Evolutionary conservation across 2,329 filamentous ascomycete genomes (phyloP).

Genomic region (Sporothrix luriei): DNA sequence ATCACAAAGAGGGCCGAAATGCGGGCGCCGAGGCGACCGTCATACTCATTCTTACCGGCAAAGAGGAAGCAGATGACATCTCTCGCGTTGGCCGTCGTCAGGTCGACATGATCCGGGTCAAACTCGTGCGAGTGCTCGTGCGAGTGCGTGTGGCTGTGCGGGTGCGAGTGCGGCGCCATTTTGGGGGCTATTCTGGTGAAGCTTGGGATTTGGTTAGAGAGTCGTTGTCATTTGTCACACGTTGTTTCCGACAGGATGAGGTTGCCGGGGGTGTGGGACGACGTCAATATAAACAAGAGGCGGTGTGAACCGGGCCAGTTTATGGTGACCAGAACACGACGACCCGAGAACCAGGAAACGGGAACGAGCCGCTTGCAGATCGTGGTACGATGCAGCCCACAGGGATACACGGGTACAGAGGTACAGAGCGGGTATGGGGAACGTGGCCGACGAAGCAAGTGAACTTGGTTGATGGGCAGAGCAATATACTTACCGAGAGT

Average conservation of each 20-base stretch:
- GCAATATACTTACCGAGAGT: constrained; percentile 11
- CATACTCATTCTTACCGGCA: constrained; percentile 53
- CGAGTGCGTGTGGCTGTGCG: too few species aligned
- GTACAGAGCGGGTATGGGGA: neutral
- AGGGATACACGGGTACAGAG: constrained; percentile 5
- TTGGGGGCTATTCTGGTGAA: neutral
- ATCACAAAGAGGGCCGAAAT: constrained; percentile 78
- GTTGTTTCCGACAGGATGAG: neutral
- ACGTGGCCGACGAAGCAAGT: neutral
- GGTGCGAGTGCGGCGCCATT: constrained; percentile 29
- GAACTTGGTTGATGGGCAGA: neutral
- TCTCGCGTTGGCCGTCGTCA: constrained; percentile 47
- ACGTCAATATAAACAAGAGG: neutral
- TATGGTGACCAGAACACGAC: neutral
- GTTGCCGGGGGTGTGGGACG: neutral
- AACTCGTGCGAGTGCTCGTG: too few species aligned
- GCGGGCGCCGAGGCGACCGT: constrained; percentile 63
- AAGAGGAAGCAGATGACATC: constrained; percentile 56
- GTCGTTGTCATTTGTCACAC: neutral
- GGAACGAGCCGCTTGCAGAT: neutral
- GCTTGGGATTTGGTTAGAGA: neutral
- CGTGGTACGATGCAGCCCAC: constrained; percentile 11
- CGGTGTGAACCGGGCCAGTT: neutral
- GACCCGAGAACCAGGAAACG: constrained; percentile 10
- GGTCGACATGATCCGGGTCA: constrained; percentile 49